Evolutionary conservation across 208 protist species (phyloP).

Genomic region (Trypanosoma cruzi): DNA sequence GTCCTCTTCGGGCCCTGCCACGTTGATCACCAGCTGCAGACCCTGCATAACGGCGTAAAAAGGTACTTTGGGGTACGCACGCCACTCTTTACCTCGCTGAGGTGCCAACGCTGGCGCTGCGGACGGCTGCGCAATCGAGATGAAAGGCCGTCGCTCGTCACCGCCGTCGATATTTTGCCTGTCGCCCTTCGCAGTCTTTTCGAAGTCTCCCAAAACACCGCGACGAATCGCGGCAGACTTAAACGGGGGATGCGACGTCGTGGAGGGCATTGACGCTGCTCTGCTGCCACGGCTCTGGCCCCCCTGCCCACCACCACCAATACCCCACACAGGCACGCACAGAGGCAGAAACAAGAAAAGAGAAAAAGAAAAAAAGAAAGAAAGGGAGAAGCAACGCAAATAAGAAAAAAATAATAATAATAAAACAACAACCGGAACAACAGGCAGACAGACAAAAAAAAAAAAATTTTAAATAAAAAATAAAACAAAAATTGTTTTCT

Average conservation of each 20-base stretch:
- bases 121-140: background rate
- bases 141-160: background rate
- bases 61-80: slow-evolving; percentile 39
- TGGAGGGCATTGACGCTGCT: background rate
- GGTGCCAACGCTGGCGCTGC: background rate
- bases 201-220: slow-evolving; percentile 5
- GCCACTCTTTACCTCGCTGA: background rate
- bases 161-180: background rate
- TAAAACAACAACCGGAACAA: background rate
- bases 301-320: background rate
- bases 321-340: no score
- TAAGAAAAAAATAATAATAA: slow-evolving; percentile 19
- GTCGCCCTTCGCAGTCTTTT: background rate
- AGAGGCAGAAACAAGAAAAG: background rate
- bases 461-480: background rate
- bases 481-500: background rate
- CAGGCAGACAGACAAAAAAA: background rate
- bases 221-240: slow-evolving; percentile 22
- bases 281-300: background rate
- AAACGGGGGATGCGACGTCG: slow-evolving; percentile 2
- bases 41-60: slow-evolving; percentile 55
- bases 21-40: slow-evolving; percentile 45
- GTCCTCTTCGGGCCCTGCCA: slow-evolving; percentile 15
- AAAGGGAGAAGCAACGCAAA: slow-evolving; percentile 11
- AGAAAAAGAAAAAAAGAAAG: background rate